Conservation (phyloP, 345 rosid genomes). For the Litchi chinensis region DNA sequence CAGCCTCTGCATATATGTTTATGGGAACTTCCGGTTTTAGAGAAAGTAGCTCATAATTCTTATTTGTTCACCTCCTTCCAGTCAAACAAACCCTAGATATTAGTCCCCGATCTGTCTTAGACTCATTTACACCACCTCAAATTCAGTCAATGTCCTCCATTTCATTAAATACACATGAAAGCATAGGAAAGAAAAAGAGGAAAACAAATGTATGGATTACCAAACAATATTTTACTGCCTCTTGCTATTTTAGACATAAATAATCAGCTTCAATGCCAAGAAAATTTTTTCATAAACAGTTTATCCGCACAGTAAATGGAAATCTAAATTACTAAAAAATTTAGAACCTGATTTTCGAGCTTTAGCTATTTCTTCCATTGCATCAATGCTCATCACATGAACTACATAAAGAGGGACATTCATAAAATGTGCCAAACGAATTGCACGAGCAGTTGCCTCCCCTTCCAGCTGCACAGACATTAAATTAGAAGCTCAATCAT, state of each 20-base stretch:
- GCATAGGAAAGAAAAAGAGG: background rate
- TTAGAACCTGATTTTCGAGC: slow-evolving; percentile 87
- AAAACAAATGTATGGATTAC: background rate
- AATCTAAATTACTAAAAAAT: background rate
- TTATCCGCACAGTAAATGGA: background rate
- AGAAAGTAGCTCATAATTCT: no score
- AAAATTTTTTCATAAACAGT: background rate
- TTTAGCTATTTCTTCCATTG: slow-evolving; percentile 95
- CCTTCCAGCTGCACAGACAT: slow-evolving; percentile 73
- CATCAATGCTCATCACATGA: slow-evolving; percentile 99
- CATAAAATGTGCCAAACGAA: slow-evolving; percentile 86
- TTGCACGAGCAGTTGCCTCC: slow-evolving; percentile 96
- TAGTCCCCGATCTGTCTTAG: background rate
- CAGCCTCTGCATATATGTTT: no score
- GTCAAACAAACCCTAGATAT: no score
- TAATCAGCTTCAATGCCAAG: background rate
- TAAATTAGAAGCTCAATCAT: slow-evolving; percentile 20
- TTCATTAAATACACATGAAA: background rate
- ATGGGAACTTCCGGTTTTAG: no score
- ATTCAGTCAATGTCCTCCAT: background rate
- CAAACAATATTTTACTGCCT: background rate
- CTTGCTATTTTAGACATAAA: background rate
- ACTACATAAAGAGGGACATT: slow-evolving; percentile 95
- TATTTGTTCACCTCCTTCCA: no score
- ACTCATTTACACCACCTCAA: background rate